A percentile compares a stretch with the other conserved stretches of the same genome.
Evolutionary conservation across 148 eudicot genomes (phyloP).

Genomic region (Persicaria maculosa): DNA sequence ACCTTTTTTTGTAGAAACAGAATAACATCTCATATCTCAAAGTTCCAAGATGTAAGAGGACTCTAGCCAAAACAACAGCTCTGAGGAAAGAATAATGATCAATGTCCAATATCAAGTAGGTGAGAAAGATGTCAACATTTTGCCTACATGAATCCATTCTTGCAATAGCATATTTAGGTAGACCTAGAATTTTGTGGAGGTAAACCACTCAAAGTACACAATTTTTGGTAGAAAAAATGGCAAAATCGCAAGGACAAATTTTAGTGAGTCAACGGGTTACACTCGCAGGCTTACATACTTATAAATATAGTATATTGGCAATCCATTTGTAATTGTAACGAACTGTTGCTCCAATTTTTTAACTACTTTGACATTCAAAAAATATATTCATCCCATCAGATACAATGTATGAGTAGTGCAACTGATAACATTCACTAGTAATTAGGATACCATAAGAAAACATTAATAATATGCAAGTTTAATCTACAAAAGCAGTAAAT

Average conservation of each 20-base stretch:
- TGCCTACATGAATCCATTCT: neutral
- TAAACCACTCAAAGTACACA: neutral
- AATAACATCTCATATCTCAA: neutral
- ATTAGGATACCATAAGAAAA: neutral
- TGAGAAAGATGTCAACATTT: neutral
- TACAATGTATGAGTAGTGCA: neutral
- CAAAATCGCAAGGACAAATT: neutral
- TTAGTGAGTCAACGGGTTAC: neutral
- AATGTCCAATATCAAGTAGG: neutral
- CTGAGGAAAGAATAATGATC: too few species aligned
- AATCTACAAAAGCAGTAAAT: neutral
- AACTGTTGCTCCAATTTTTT: neutral
- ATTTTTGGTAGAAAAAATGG: neutral
- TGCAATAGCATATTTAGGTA: neutral
- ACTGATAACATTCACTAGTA: neutral
- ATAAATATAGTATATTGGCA: neutral
- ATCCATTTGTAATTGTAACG: neutral
- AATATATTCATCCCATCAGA: neutral
- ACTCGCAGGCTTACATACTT: too few species aligned
- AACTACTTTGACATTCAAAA: neutral
- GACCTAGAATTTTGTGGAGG: neutral
- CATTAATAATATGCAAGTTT: neutral
- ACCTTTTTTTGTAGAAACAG: too few species aligned
- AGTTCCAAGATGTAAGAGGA: neutral
- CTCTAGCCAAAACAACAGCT: neutral